phyloP scores from a whole-genome alignment of 2,329 filamentous ascomycete genomes.

The Phaeosphaeria sp. region DNA sequence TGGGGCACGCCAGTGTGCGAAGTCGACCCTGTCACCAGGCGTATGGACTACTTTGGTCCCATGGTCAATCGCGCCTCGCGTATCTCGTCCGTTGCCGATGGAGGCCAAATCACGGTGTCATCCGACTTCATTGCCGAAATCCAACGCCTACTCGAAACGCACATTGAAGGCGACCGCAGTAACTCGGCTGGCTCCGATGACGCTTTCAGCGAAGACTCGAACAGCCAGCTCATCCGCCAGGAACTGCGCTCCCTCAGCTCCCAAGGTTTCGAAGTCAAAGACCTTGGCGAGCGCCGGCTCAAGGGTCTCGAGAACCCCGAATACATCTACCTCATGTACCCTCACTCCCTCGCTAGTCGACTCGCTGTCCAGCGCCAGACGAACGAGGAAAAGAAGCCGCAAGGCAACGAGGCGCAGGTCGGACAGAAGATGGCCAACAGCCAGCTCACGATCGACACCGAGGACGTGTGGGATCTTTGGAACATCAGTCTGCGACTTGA shows the following conservation, averaged over 20 bases:
- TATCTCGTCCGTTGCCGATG: conserved; percentile 93
- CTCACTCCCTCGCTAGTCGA: conserved; percentile 83
- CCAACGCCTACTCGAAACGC: conserved; percentile 85
- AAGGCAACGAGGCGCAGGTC: conserved; percentile 54
- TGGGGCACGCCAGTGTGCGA: conserved; percentile 95
- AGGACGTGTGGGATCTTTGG: conserved; percentile 90
- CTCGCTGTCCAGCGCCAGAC: conserved; percentile 71
- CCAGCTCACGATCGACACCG: conserved; percentile 78
- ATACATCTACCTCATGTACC: conserved; percentile 93
- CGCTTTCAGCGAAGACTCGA: conserved; percentile 75
- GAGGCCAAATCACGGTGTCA: conserved; percentile 95
- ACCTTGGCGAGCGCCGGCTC: conserved; percentile 91
- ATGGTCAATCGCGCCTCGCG: conserved; percentile 98
- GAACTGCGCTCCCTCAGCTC: conserved; percentile 87
- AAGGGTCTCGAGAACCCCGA: conserved; percentile 98
- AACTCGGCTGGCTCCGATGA: conserved; percentile 75
- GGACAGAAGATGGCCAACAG: conserved; percentile 69
- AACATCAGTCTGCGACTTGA: conserved; percentile 86
- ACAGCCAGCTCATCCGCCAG: conserved; percentile 79
- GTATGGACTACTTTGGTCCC: conserved; percentile 99
- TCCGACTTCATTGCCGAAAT: conserved; percentile 98
- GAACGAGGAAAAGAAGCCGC: conserved; percentile 47
- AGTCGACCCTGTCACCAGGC: conserved; percentile 91
- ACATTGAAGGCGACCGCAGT: conserved; percentile 80
- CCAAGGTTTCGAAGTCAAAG: conserved; percentile 96